phyloP scores from a whole-genome alignment of 1,284 basidiomycete genomes.

The Termitomyces sp. region DNA sequence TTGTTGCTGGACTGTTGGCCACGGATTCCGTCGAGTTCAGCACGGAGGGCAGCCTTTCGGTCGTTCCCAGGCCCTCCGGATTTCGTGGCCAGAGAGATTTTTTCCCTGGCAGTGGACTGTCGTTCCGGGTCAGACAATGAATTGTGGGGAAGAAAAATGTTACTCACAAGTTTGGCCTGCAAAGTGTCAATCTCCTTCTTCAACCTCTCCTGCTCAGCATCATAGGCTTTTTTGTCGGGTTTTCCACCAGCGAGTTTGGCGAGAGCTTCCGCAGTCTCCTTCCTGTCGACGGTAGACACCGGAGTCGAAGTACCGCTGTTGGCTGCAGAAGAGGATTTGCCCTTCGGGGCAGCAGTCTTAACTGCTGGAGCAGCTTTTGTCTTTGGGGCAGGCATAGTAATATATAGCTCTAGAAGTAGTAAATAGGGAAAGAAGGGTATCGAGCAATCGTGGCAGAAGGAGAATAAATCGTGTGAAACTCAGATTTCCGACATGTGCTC shows the following conservation, averaged over 20 bases:
- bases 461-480: conserved; percentile 22
- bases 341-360: conserved; percentile 38
- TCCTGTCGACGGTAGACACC: conserved; percentile 35
- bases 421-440: conserved; percentile 19
- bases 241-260: conserved; percentile 42
- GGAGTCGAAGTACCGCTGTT: conserved; percentile 49
- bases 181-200: conserved; percentile 80
- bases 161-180: conserved; percentile 75
- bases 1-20: conserved; percentile 82
- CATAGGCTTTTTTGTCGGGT: conserved; percentile 79
- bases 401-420: conserved; percentile 21
- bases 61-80: conserved; percentile 59
- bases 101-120: conserved; percentile 75
- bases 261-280: conserved; percentile 41
- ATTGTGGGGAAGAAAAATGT: conserved; percentile 1
- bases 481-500: conserved; percentile 10
- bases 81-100: conserved; percentile 65
- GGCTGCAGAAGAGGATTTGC: conserved; percentile 31
- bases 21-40: conserved; percentile 81
- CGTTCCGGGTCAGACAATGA: conserved; percentile 7
- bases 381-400: conserved; percentile 49
- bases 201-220: conserved; percentile 78
- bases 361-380: conserved; percentile 44
- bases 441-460: conserved; percentile 22
- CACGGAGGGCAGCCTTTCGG: conserved; percentile 67